These are phyloP conservation scores for Hanseniaspora lachancei DNA, from an alignment of 805 yeast genomes.

Conservation along the genomic window DNA sequence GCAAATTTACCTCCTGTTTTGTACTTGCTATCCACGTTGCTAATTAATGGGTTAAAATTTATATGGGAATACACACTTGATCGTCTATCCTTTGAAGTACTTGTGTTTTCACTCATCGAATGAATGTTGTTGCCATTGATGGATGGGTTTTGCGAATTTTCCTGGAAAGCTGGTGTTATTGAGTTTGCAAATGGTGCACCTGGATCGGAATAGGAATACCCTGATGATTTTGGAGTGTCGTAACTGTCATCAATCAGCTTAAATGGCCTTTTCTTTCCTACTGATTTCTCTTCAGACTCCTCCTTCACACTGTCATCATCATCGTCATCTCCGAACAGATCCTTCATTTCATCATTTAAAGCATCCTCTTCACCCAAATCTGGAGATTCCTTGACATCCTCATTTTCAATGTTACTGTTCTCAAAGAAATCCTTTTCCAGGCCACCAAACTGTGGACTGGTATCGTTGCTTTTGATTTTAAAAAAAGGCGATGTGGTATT, in stretches of 20 bases:
- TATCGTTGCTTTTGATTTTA: conserved; percentile 1
- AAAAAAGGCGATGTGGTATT: background rate
- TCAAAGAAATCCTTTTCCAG: conserved; percentile 9
- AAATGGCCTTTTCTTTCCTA: conserved; percentile 9
- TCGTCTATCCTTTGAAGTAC: conserved; percentile 33
- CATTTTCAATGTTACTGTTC: conserved; percentile 1
- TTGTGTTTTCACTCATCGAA: conserved; percentile 19
- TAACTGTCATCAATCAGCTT: background rate
- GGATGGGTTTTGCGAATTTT: background rate
- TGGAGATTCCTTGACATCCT: conserved; percentile 12
- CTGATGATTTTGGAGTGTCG: background rate
- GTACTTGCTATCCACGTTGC: conserved; percentile 73
- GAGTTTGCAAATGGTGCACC: conserved; percentile 63
- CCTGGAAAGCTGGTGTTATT: background rate
- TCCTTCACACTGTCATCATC: conserved; percentile 21
- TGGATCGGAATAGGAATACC: conserved; percentile 50
- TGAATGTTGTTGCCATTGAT: background rate
- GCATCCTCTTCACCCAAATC: conserved; percentile 18
- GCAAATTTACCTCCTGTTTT: conserved; percentile 83
- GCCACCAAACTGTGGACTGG: conserved; percentile 2
- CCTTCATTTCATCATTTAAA: conserved; percentile 21
- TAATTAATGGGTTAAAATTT: conserved; percentile 66
- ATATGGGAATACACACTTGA: conserved; percentile 72
- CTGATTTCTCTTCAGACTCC: conserved; percentile 9
- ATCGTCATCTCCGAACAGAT: conserved; percentile 27